Evolutionary conservation across 106 monocot species (phyloP), one percentile per base, ranked within the genome.

Genomic region (Iris macrosiphon): DNA sequence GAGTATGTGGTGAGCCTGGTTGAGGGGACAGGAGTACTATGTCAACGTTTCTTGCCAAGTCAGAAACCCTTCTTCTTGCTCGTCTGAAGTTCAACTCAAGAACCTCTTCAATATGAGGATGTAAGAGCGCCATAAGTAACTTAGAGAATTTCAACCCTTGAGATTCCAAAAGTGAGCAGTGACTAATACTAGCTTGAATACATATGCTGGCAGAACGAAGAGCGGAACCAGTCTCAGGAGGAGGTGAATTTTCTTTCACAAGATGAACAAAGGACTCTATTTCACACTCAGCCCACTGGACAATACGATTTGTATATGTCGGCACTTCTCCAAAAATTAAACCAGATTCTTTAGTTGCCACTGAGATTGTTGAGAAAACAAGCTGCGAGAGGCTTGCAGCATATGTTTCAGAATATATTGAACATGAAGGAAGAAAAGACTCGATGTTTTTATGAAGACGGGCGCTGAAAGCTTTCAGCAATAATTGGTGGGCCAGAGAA

Each of bases 241-340:
- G 25, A 52, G 86, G 83, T 44, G 77, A 72, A 62, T 90, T 82
- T 56, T 96, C 86, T 67, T 85, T 96, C 53, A 89, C 86, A 41
- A 80, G 47, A 35, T 49, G 73, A 39, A 82, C 75, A 63, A 86
- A 90, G 33, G 70, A 65, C 56, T 90, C 96, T 42, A 96, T 83
- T 69, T 96, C 76, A 61, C 45, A 74, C 58, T 96, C 96, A 60
- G 85, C 96, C 96, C 96, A 96, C 31, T 96, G 85, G 4, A 80
- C 71, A 46, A 87, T 72, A 38, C 83, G 76, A 72, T 72, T 90
- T 24, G 69, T 65, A 66, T 80, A 83, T 26, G 65, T 45, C 34
- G 79, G 55, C 24, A 48, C 69, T 58, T 96, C 78, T 59, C 79
- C 85, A 86, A 96, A 80, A 32, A 96, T 51, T 23, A 25, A 41